phyloP scores from a whole-genome alignment of 306 rosid genomes.

The Fragaria iinumae region DNA sequence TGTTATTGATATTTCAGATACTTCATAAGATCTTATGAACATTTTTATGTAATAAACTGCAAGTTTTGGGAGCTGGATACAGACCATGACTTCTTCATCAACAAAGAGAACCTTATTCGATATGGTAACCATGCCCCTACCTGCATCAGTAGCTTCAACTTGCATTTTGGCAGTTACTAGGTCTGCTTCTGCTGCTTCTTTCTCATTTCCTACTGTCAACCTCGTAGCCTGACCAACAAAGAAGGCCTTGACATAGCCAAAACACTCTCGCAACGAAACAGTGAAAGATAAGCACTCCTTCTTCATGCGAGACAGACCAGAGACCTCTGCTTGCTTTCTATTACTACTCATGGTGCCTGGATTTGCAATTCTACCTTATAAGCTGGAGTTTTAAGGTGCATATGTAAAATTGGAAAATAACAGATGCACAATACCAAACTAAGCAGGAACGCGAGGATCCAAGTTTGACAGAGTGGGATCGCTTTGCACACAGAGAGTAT shows the following conservation, averaged over 20 bases:
- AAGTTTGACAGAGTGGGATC: constrained; percentile 77
- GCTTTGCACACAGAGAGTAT: constrained; percentile 82
- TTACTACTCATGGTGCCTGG: constrained; percentile 4
- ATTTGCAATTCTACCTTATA: neutral
- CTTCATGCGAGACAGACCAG: constrained; percentile 16
- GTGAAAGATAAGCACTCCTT: constrained; percentile 22
- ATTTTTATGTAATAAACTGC: too few species aligned
- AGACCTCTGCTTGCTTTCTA: neutral
- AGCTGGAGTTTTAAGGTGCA: neutral
- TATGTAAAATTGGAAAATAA: constrained; percentile 3
- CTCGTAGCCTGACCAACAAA: constrained; percentile 40
- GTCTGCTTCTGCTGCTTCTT: constrained; percentile 43
- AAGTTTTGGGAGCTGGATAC: too few species aligned
- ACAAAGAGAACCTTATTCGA: too few species aligned
- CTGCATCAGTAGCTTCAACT: constrained; percentile 41
- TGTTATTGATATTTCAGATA: too few species aligned
- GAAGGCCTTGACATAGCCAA: constrained; percentile 34
- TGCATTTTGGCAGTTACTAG: constrained; percentile 37
- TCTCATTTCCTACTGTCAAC: constrained; percentile 37
- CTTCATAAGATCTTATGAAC: too few species aligned
- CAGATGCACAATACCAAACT: constrained; percentile 15
- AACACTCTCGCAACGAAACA: constrained; percentile 28
- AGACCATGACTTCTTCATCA: too few species aligned
- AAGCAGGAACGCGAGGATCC: constrained; percentile 81
- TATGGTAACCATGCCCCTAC: too few species aligned